Conservation (phyloP, 2,329 filamentous ascomycete genomes). For the Bisporella sp. region DNA sequence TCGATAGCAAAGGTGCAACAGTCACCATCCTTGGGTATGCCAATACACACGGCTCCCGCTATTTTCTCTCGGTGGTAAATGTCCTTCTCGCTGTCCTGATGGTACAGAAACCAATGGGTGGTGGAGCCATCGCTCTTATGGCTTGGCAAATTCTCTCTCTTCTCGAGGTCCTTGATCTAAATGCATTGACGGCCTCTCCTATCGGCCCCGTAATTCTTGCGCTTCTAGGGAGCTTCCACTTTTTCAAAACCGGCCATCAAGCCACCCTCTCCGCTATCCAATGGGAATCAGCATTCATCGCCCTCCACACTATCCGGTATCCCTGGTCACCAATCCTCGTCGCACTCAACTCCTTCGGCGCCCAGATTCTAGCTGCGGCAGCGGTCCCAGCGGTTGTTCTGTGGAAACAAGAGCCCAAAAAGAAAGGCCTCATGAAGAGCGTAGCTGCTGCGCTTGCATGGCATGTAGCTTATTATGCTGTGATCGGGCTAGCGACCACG, state of each 20-base stretch:
- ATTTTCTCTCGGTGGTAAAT: constrained; percentile 75
- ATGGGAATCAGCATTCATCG: constrained; percentile 93
- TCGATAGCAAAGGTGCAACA: constrained; percentile 36
- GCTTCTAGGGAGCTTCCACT: constrained; percentile 88
- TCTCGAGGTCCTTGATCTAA: constrained; percentile 56
- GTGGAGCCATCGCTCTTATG: constrained; percentile 73
- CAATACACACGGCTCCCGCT: constrained; percentile 87
- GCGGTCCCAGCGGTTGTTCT: constrained; percentile 75
- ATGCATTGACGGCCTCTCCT: constrained; percentile 54
- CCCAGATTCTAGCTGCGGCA: constrained; percentile 75
- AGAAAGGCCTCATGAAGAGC: constrained; percentile 39
- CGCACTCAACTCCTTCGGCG: constrained; percentile 78
- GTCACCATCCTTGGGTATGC: constrained; percentile 85
- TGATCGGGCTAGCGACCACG: constrained; percentile 78
- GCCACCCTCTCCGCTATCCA: constrained; percentile 82
- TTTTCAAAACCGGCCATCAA: constrained; percentile 97
- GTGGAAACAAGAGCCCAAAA: constrained; percentile 82
- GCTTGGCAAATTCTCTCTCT: constrained; percentile 84
- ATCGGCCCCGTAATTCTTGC: constrained; percentile 81
- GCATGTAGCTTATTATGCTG: constrained; percentile 76
- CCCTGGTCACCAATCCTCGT: constrained; percentile 84
- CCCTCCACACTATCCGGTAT: constrained; percentile 74
- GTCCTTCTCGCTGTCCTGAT: constrained; percentile 71
- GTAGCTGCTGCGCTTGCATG: constrained; percentile 65
- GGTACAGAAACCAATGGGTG: constrained; percentile 91